Evolutionary conservation across 306 rosid genomes (phyloP).

Genomic region (Trichosanthes truncata): DNA sequence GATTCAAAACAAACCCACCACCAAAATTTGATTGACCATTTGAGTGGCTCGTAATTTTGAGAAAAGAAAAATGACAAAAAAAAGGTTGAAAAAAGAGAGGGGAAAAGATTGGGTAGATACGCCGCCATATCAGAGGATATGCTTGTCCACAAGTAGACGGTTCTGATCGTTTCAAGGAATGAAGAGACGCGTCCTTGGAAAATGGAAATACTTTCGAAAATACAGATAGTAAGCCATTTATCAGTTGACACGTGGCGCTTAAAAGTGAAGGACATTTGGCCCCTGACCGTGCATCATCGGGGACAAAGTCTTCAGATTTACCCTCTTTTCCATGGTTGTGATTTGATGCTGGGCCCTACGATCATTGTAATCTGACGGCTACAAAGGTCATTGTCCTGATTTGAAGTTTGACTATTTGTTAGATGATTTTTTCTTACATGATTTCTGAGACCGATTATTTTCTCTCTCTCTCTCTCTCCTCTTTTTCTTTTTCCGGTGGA

Average conservation of each 20-base stretch:
- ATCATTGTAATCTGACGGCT: neutral
- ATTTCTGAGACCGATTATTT: neutral
- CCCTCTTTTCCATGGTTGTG: neutral
- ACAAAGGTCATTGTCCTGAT: neutral
- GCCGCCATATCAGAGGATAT: slow-evolving; percentile 10
- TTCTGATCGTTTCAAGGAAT: slow-evolving; percentile 10
- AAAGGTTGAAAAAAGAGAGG: neutral
- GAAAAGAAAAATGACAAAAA: neutral
- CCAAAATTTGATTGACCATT: neutral
- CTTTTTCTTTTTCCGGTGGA: neutral
- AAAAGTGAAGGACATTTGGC: neutral
- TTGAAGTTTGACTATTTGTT: slow-evolving; percentile 9
- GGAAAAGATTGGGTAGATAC: slow-evolving; percentile 1
- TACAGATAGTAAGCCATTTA: neutral
- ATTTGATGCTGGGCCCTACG: slow-evolving; percentile 9
- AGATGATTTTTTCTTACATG: neutral
- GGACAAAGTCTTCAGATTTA: neutral
- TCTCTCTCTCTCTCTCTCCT: neutral
- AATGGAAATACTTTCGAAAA: neutral
- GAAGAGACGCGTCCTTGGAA: slow-evolving; percentile 11
- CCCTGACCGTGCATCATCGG: neutral
- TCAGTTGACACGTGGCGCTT: neutral
- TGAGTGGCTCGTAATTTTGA: neutral
- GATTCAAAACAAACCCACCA: neutral
- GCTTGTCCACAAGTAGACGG: slow-evolving; percentile 9